phyloP scores from a whole-genome alignment of 2,329 filamentous ascomycete species.

The Harringtonia aguacate region DNA sequence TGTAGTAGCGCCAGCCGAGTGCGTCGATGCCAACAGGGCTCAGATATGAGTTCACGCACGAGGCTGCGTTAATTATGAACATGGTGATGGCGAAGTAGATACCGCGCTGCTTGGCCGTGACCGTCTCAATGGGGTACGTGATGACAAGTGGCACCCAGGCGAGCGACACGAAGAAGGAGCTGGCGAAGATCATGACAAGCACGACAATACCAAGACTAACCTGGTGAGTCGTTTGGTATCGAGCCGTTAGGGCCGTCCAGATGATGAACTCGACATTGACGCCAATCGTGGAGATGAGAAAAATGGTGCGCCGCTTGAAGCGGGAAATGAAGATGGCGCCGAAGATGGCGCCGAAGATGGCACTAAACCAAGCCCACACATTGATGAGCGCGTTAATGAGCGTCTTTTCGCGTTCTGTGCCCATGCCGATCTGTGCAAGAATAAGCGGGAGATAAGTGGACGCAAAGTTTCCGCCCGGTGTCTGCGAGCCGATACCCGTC shows the following conservation, averaged over 20 bases:
- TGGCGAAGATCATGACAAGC: no score
- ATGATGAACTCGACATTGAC: no score
- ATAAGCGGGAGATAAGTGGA: neutral
- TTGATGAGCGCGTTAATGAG: constrained; percentile 1
- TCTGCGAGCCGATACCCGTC: constrained; percentile 2
- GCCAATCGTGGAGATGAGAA: no score
- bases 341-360: neutral
- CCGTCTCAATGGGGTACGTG: constrained; percentile 27
- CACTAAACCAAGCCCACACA: constrained; percentile 23
- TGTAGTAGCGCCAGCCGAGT: constrained; percentile 27
- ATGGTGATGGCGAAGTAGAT: constrained; percentile 27
- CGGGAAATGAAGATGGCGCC: neutral
- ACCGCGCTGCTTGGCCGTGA: constrained; percentile 25
- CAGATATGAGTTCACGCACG: constrained; percentile 38
- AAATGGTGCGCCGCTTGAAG: neutral
- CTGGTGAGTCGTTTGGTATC: no score
- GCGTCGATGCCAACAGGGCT: constrained; percentile 29
- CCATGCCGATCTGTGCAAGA: neutral
- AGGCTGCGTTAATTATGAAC: constrained; percentile 25
- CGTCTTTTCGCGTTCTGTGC: neutral
- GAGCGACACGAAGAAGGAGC: constrained; percentile 7
- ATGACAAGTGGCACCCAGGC: constrained; percentile 24
- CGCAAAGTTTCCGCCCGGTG: neutral
- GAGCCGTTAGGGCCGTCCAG: no score
- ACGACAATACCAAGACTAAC: no score